Conservation (phyloP, 2,329 filamentous ascomycete species). For the Ophiocordyceps camponoti-saundersi region DNA sequence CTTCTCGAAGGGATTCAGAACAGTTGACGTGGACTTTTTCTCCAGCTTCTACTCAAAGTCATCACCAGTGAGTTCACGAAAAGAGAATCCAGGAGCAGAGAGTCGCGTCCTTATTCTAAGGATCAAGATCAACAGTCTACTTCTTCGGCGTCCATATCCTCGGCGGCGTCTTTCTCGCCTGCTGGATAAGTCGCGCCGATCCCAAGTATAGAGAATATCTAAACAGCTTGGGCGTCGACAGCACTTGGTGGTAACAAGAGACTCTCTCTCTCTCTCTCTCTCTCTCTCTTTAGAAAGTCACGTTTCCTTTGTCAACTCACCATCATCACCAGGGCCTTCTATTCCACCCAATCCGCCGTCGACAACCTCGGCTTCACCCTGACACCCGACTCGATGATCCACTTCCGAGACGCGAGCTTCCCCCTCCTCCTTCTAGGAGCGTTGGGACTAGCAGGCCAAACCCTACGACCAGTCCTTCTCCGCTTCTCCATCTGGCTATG, state of each 20-base stretch:
- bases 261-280: background rate
- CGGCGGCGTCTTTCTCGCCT: conserved; percentile 27
- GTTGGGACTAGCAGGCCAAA: conserved; percentile 34
- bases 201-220: conserved; percentile 23
- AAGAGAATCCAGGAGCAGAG: background rate
- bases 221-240: conserved; percentile 18
- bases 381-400: conserved; percentile 35
- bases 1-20: too few relatives aligned
- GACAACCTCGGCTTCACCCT: conserved; percentile 37
- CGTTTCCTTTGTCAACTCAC: too few relatives aligned
- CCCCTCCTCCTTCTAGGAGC: conserved; percentile 29
- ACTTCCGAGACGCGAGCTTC: conserved; percentile 24
- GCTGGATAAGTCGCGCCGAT: conserved; percentile 25
- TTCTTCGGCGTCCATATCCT: conserved; percentile 27
- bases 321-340: conserved; percentile 21
- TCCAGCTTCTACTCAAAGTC: background rate
- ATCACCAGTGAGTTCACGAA: background rate
- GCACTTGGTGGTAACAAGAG: conserved; percentile 29
- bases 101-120: background rate
- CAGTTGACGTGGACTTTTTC: too few relatives aligned
- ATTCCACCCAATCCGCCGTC: conserved; percentile 31
- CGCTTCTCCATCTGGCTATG: conserved; percentile 40
- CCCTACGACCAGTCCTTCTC: conserved; percentile 39
- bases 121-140: conserved; percentile 15
- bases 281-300: too few relatives aligned